Evolutionary conservation across 352 stramenopile species (phyloP).

Genomic region (Phytophthora rubi): DNA sequence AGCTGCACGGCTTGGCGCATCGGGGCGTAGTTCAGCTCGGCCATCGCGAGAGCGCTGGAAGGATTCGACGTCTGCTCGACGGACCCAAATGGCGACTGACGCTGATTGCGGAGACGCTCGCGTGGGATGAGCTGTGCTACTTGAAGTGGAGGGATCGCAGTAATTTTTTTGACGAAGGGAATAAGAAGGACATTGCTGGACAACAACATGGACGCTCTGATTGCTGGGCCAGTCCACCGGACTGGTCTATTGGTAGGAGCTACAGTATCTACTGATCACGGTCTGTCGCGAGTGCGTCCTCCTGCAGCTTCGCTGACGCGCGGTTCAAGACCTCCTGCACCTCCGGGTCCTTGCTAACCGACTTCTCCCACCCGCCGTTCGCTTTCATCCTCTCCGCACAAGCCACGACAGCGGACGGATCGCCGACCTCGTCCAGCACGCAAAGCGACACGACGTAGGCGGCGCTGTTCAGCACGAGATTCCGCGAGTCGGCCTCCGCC

Average conservation of each 20-base stretch:
- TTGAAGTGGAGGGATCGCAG: constrained; percentile 29
- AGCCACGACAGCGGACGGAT: constrained; percentile 36
- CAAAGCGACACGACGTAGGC: constrained; percentile 58
- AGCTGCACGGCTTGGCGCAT: constrained; percentile 10
- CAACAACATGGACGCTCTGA: not conserved
- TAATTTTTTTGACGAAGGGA: constrained; percentile 14
- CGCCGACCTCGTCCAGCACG: constrained; percentile 41
- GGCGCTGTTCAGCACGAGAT: constrained; percentile 45
- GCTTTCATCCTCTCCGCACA: constrained; percentile 43
- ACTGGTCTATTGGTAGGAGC: constrained; percentile 17
- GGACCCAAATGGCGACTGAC: constrained; percentile 24
- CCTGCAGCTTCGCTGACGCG: constrained; percentile 22
- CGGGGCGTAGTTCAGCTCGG: constrained; percentile 10
- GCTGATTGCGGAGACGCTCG: constrained; percentile 18
- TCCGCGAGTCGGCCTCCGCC: constrained; percentile 40
- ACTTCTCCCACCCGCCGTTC: constrained; percentile 33
- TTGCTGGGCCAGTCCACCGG: not conserved
- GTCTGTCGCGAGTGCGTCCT: not conserved
- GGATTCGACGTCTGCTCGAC: constrained; percentile 6
- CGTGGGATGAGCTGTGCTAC: constrained; percentile 21
- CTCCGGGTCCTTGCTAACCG: constrained; percentile 46
- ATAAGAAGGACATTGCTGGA: not conserved
- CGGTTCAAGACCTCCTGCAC: constrained; percentile 40
- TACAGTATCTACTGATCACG: constrained; percentile 14
- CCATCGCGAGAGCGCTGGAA: constrained; percentile 1